Base-by-base conservation (phyloP, 2,329 filamentous ascomycete genomes). In the Xylariaceae sp. region DNA sequence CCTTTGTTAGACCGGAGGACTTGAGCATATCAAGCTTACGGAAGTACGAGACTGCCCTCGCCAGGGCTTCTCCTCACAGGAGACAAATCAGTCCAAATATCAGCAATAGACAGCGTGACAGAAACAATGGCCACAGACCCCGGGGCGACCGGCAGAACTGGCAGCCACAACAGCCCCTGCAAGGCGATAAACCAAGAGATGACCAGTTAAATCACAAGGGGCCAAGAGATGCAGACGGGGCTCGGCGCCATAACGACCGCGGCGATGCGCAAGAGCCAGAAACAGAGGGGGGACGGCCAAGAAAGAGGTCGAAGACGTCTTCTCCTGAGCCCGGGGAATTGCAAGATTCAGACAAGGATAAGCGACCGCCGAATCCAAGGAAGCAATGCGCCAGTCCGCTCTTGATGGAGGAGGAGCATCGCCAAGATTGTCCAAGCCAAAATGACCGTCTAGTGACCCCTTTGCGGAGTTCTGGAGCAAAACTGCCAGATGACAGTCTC, bases 241-340 rank as follows among this genome's bases (percentile, higher is more conserved):
- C 42, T 24, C 52, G 55, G 51, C 46, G 46, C 13, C 47, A 37
- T 15, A 14, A 31, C 13, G 21, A 14, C 27, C 23, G 39, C 14
- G 31, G 18, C 28, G 40, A 38, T 29, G 8, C 15, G 17, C 34
- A 36, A 26, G 27, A 41, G 15, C 16, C 15, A 4, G 32, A 34
- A 31, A 23, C n/a, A 29, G 34, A 36, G 14, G 17, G 17, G 13
- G 32, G 34, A 27, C 11, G 12, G n/a, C 17, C 26, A 2, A 23
- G 13, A 14, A 55, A 55, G 31, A 50, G 46, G 30, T 32, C 34
- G 3, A 55, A 43, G 36, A 37, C 41, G 23, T 38, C 39, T 19
- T 55, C 55, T 19, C 53, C 54, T 31, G 55, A 57, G 34, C 52
- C 51, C 9, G 55, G 55, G 9, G 54, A 57, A 35, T 48, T 57